Evolutionary conservation across 2,329 filamentous ascomycete genomes (phyloP).

Genomic region (Fonsecaea pedrosoi): DNA sequence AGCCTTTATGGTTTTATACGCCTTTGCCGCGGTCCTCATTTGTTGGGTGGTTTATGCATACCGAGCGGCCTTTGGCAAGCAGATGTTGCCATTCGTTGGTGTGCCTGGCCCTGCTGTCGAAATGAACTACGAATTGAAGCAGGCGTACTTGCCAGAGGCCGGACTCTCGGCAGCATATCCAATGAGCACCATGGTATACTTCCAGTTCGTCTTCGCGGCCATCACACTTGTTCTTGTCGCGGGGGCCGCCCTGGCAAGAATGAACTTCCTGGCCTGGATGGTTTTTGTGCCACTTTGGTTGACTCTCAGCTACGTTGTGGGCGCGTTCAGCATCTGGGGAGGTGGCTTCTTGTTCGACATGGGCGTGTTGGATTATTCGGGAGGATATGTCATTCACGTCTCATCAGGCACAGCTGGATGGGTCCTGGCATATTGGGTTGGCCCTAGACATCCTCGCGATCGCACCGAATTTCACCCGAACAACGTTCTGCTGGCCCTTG

Average conservation of each 20-base stretch:
- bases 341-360: constrained; percentile 55
- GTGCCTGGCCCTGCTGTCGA: constrained; percentile 55
- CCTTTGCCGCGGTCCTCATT: constrained; percentile 56
- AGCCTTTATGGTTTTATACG: constrained; percentile 61
- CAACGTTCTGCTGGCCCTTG: constrained; percentile 54
- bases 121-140: constrained; percentile 54
- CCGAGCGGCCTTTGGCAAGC: constrained; percentile 56
- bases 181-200: constrained; percentile 59
- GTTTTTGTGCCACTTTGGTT: constrained; percentile 61
- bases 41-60: constrained; percentile 60
- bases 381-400: constrained; percentile 62
- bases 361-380: constrained; percentile 60
- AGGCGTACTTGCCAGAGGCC: constrained; percentile 53
- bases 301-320: constrained; percentile 55
- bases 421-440: constrained; percentile 56
- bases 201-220: constrained; percentile 61
- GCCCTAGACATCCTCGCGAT: constrained; percentile 54
- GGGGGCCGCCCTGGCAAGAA: constrained; percentile 56
- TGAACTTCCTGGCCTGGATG: constrained; percentile 62
- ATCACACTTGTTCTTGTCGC: constrained; percentile 59
- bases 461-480: constrained; percentile 56
- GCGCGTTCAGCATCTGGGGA: constrained; percentile 54
- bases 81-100: constrained; percentile 59
- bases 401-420: constrained; percentile 60
- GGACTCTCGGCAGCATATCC: constrained; percentile 53